Conservation (phyloP, 2,329 filamentous ascomycete genomes). For the Ophiognomonia clavigignenti-juglandacearum region DNA sequence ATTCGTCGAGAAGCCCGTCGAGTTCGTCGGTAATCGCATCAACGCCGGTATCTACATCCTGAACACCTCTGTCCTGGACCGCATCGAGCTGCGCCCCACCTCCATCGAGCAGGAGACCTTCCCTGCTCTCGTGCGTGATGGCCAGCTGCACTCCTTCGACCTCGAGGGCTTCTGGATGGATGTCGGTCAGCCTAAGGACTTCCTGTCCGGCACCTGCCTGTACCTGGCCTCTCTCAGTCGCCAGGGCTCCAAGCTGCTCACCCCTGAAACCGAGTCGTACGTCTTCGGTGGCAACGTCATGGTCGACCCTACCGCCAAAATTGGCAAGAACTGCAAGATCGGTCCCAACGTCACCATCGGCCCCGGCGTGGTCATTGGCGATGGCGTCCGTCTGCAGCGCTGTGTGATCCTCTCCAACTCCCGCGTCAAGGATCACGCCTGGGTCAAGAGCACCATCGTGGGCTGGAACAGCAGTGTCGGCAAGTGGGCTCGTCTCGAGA, state of each 20-base stretch:
- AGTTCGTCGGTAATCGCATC: constrained; percentile 98
- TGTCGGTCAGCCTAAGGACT: constrained; percentile 97
- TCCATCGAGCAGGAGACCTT: constrained; percentile 99
- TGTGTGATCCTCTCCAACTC: constrained; percentile 84
- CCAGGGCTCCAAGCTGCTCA: constrained; percentile 80
- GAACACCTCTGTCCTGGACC: constrained; percentile 82
- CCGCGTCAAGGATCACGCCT: constrained; percentile 98
- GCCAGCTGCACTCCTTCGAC: constrained; percentile 91
- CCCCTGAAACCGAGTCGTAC: constrained; percentile 67
- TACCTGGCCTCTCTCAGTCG: constrained; percentile 92
- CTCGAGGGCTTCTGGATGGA: constrained; percentile 99
- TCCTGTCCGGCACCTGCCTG: constrained; percentile 90
- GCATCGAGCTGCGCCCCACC: constrained; percentile 93
- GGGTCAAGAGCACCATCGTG: constrained; percentile 98
- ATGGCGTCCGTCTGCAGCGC: constrained; percentile 89
- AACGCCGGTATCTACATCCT: constrained; percentile 98
- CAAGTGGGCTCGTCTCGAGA: constrained; percentile 93
- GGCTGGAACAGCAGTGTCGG: constrained; percentile 97
- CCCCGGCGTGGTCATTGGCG: constrained; percentile 84
- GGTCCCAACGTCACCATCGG: constrained; percentile 96
- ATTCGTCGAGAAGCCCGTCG: constrained; percentile 98
- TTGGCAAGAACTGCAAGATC: constrained; percentile 97
- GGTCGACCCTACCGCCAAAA: constrained; percentile 90
- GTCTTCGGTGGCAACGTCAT: constrained; percentile 94
- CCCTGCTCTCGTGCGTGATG: constrained; percentile 86